Evolutionary conservation across 106 monocot genomes (phyloP).

Genomic region (Narthecium ossifragum): DNA sequence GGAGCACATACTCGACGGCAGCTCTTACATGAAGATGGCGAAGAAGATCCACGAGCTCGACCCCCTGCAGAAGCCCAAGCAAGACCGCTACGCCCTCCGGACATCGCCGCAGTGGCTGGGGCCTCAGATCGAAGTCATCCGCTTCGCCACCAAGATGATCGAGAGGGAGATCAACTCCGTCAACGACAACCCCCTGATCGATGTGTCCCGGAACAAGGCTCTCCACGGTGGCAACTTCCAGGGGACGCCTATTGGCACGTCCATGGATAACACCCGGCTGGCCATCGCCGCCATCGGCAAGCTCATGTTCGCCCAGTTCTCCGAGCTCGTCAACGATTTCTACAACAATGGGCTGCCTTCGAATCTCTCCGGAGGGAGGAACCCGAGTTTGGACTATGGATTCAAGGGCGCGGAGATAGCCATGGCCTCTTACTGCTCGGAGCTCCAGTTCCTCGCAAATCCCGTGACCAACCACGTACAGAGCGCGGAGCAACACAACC

Average conservation of each 20-base stretch:
- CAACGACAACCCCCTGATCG: conserved; percentile 48
- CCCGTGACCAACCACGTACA: conserved; percentile 72
- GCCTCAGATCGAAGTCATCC: conserved; percentile 34
- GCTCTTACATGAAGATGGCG: conserved; percentile 34
- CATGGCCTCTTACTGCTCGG: conserved; percentile 74
- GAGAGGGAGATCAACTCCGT: conserved; percentile 47
- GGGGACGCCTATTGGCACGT: conserved; percentile 52
- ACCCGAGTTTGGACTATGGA: conserved; percentile 54
- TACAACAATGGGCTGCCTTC: conserved; percentile 47
- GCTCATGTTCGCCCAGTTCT: conserved; percentile 77
- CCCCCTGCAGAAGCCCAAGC: conserved; percentile 36
- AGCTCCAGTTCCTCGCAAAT: conserved; percentile 55
- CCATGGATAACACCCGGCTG: conserved; percentile 49
- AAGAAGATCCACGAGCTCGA: conserved; percentile 31
- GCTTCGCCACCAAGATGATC: conserved; percentile 19
- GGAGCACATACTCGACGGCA: conserved; percentile 36
- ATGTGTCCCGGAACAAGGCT: conserved; percentile 32
- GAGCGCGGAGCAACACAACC: conserved; percentile 77
- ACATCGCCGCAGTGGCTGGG: conserved; percentile 45
- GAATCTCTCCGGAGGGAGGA: conserved; percentile 28
- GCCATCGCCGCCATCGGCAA: conserved; percentile 62
- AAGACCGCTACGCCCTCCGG: conserved; percentile 31
- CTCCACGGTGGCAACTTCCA: conserved; percentile 48
- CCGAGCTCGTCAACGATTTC: conserved; percentile 69
- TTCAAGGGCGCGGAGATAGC: conserved; percentile 69